phyloP scores from a whole-genome alignment of 2,329 filamentous ascomycete genomes.

The Aspergillus tubingensis region DNA sequence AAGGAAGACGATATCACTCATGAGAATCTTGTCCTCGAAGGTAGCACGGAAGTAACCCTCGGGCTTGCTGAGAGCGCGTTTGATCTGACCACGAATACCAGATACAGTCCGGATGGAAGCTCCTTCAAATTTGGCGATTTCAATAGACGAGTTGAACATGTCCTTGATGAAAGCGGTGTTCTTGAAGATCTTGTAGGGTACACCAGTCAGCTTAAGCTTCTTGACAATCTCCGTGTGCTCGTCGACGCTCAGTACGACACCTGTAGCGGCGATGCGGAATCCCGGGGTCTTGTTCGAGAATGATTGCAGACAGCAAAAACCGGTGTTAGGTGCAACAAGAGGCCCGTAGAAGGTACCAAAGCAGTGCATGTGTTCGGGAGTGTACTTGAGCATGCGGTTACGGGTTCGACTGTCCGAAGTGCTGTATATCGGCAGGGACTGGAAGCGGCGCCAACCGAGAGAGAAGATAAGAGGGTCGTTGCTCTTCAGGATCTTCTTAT shows the following conservation, averaged over 20 bases:
- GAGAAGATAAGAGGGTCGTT: slow-evolving; percentile 98
- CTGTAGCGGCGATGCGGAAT: slow-evolving; percentile 92
- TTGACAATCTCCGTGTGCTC: slow-evolving; percentile 98
- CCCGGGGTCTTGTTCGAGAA: slow-evolving; percentile 82
- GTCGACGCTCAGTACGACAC: slow-evolving; percentile 90
- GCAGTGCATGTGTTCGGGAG: slow-evolving; percentile 98
- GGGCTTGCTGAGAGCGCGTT: slow-evolving; percentile 87
- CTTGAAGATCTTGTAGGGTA: slow-evolving; percentile 97
- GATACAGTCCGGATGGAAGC: slow-evolving; percentile 95
- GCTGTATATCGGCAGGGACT: slow-evolving; percentile 88
- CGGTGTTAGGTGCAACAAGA: slow-evolving; percentile 90
- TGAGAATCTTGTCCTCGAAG: slow-evolving; percentile 97
- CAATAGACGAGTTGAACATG: slow-evolving; percentile 92
- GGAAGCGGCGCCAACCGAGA: slow-evolving; percentile 93
- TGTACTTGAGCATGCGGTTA: slow-evolving; percentile 98
- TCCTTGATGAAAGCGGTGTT: slow-evolving; percentile 98
- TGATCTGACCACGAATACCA: slow-evolving; percentile 94
- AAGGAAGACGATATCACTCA: slow-evolving; percentile 94
- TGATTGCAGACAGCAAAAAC: slow-evolving; percentile 90
- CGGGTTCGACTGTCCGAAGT: slow-evolving; percentile 90
- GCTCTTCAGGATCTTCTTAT: slow-evolving; percentile 98
- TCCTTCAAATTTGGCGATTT: slow-evolving; percentile 98
- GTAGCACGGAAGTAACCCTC: slow-evolving; percentile 96
- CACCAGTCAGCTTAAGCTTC: slow-evolving; percentile 94
- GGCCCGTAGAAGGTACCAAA: slow-evolving; percentile 95